A percentile compares a stretch with the other conserved stretches of the same genome.
These are phyloP conservation scores for Colletotrichum gloeosporioides DNA, from an alignment of 2,329 filamentous ascomycete genomes.

Conservation along the genomic window DNA sequence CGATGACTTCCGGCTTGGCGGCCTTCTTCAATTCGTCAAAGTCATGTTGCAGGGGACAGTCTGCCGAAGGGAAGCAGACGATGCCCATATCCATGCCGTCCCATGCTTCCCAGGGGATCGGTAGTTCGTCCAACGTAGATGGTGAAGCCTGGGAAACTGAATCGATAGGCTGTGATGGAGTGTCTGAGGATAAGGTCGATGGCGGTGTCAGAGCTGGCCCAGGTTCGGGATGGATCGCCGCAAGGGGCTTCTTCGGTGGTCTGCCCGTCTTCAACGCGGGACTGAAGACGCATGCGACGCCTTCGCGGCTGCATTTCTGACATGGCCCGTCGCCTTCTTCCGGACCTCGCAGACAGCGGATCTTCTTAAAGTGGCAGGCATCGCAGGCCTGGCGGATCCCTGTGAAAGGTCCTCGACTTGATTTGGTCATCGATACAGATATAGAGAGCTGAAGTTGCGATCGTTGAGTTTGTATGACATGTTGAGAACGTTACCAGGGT, in stretches of 20 bases:
- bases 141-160: not conserved
- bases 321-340: not conserved
- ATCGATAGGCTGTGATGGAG: not conserved
- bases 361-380: conserved; percentile 9
- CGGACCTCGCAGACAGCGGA: not conserved
- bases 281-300: not conserved
- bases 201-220: not conserved
- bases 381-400: conserved; percentile 12
- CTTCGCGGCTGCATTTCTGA: not conserved
- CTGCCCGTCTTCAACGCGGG: conserved; percentile 11
- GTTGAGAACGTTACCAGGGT: not conserved
- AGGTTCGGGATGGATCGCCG: not conserved
- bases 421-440: not conserved
- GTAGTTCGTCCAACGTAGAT: not conserved
- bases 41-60: not conserved
- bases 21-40: not conserved
- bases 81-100: not conserved
- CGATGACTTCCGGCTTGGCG: not conserved
- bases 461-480: not conserved
- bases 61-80: not conserved
- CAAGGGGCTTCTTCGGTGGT: not conserved
- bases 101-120: not conserved
- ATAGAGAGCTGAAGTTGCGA: not conserved
- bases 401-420: not conserved
- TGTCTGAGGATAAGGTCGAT: not conserved